Evolutionary conservation across 139 green algal genomes (phyloP).

Genomic region (Chlorella ohadii): DNA sequence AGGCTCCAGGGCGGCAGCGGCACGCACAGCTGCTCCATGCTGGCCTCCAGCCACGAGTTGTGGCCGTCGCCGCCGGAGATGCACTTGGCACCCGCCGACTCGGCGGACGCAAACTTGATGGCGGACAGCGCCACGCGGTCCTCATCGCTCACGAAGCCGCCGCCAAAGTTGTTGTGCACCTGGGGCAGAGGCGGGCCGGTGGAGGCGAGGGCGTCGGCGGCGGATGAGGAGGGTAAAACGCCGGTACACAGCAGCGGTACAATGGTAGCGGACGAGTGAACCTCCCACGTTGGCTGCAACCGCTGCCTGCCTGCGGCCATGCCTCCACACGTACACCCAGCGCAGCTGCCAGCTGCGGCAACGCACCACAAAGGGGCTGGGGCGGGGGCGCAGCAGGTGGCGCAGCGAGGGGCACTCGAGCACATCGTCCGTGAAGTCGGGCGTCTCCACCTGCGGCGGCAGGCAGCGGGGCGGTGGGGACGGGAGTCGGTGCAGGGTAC

Average conservation of each 20-base stretch:
- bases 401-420: slow-evolving; percentile 69
- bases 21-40: slow-evolving; percentile 72
- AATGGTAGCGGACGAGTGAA: neutral
- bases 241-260: neutral
- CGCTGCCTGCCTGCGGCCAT: too few species aligned
- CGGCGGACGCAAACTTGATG: slow-evolving; percentile 79
- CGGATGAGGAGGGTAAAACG: neutral
- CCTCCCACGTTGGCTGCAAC: neutral
- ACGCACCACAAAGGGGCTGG: slow-evolving; percentile 28
- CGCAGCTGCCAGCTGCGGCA: too few species aligned
- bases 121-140: slow-evolving; percentile 85
- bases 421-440: slow-evolving; percentile 54
- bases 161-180: slow-evolving; percentile 61
- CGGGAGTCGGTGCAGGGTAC: too few species aligned
- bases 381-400: slow-evolving; percentile 40
- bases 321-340: too few species aligned
- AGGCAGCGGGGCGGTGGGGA: neutral
- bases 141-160: slow-evolving; percentile 84
- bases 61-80: slow-evolving; percentile 3
- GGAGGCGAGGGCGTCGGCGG: neutral
- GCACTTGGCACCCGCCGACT: slow-evolving; percentile 58
- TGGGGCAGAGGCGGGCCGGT: neutral
- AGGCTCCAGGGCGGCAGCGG: slow-evolving; percentile 86
- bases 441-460: slow-evolving; percentile 16
- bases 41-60: slow-evolving; percentile 33